phyloP scores from a whole-genome alignment of 2,329 filamentous ascomycete genomes.

The Cladosporium sp. region DNA sequence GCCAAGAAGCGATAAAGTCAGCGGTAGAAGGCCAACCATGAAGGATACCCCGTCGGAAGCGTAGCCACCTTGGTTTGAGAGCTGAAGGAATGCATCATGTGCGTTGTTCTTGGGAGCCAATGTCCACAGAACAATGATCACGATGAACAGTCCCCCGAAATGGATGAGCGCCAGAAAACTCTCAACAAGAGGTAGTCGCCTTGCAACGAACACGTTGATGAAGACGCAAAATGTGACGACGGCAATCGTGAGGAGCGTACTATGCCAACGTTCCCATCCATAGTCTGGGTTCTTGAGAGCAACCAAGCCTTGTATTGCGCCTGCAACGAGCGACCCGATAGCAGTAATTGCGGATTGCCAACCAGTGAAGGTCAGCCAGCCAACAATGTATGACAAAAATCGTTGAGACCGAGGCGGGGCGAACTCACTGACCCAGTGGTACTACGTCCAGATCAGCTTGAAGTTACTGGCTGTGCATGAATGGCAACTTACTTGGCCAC shows the following conservation, averaged over 20 bases:
- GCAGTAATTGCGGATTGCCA: constrained; percentile 14
- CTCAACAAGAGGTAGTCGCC: constrained; percentile 42
- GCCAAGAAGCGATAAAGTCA: constrained; percentile 16
- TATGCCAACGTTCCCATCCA: constrained; percentile 37
- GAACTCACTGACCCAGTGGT: constrained; percentile 21
- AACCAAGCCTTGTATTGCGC: constrained; percentile 27
- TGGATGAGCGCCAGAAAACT: constrained; percentile 45
- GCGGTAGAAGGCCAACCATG: constrained; percentile 37
- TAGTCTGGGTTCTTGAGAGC: constrained; percentile 25
- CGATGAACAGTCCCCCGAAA: constrained; percentile 47
- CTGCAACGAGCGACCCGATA: constrained; percentile 23
- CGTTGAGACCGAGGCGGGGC: constrained; percentile 13
- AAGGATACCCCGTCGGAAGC: constrained; percentile 37
- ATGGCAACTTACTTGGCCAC: neutral
- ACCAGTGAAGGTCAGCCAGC: constrained; percentile 13
- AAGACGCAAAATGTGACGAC: constrained; percentile 31
- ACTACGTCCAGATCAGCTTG: neutral
- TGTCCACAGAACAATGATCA: constrained; percentile 42
- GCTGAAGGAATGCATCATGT: constrained; percentile 41
- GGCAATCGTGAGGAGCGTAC: constrained; percentile 43
- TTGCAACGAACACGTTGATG: constrained; percentile 41
- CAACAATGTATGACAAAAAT: constrained; percentile 14
- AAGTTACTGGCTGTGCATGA: neutral
- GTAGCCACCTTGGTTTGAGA: constrained; percentile 43
- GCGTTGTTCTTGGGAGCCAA: constrained; percentile 37